Evolutionary conservation across 108 stramenopile species (phyloP), one percentile per base, ranked within the genome.

Genomic region (Parietichytrium sp.): DNA sequence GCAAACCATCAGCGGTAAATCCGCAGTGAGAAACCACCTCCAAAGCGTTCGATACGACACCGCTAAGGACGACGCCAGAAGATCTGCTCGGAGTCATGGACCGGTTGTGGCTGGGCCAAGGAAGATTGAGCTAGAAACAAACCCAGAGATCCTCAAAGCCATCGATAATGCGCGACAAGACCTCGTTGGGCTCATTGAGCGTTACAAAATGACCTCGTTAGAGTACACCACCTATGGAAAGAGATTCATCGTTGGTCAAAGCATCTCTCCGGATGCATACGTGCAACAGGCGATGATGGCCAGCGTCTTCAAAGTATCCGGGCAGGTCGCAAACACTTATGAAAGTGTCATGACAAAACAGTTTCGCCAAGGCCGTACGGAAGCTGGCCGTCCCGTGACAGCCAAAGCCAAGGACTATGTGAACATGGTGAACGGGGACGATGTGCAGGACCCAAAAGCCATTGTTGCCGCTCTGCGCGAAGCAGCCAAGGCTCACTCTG

Each of bases 211-310:
- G 3, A 50, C 38, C 12, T 53, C 30, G 20, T 38, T 80, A 0
- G 79, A 80, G 52, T 80, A 51, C 79, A 33, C 16, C 20, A 7
- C 6, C 52, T 80, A 51, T 27, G 79, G 79, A 25, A 80, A 80
- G 79, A 20, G 52, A 3, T 53, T 18, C 29, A 80, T 80, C 29
- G 49, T n/a, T 3, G 7, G n/a, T 6, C 45, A 16, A 23, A n/a
- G 10, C 8, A 6, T 55, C 13, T 25, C 23, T 29, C 79, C 79
- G 13, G 79, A 80, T 50, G 79, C 52, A 1, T 80, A 27, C 16
- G 79, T 80, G 52, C 79, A 80, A 54, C 7, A 51, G 52, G 31
- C n/a, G n/a, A 52, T 80, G 79, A 25, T 80, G 31, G 54, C 79
- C 7, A 18, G 18, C 23, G 20, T 47, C 0, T 20, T 20, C 20